Evolutionary conservation across 352 stramenopile genomes (phyloP).

Genomic region (Phytophthora tentaculata): DNA sequence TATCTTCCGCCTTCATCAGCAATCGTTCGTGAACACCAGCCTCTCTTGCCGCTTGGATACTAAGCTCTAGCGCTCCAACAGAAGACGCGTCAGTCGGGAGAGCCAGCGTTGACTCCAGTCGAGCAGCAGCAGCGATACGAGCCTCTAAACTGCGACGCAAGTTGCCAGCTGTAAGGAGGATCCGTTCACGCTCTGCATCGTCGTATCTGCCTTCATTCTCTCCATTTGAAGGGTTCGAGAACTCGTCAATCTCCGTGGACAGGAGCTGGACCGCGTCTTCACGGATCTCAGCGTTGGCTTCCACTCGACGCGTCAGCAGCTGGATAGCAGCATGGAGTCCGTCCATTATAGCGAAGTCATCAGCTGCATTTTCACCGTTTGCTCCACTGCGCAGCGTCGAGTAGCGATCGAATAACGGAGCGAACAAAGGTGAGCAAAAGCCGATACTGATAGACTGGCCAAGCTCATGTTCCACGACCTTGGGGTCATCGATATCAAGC

Average conservation of each 20-base stretch:
- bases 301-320: constrained; percentile 59
- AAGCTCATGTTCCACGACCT: constrained; percentile 58
- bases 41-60: constrained; percentile 61
- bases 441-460: constrained; percentile 63
- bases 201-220: constrained; percentile 39
- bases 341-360: constrained; percentile 33
- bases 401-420: constrained; percentile 53
- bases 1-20: constrained; percentile 68
- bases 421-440: constrained; percentile 57
- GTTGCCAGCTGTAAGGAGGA: constrained; percentile 51
- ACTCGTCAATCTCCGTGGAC: constrained; percentile 59
- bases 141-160: constrained; percentile 58
- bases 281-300: constrained; percentile 60
- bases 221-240: constrained; percentile 31
- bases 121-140: constrained; percentile 49
- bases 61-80: constrained; percentile 57
- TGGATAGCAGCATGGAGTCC: constrained; percentile 60
- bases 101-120: constrained; percentile 53
- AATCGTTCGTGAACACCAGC: constrained; percentile 67
- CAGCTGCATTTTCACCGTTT: constrained; percentile 15
- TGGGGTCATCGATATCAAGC: constrained; percentile 35
- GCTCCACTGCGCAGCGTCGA: constrained; percentile 35
- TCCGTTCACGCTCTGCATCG: constrained; percentile 38
- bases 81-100: constrained; percentile 53
- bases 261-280: constrained; percentile 65